Percentiles rank a stretch among this genome's conserved stretches.
phyloP scores from a whole-genome alignment of 2,329 filamentous ascomycete genomes.

The Corinectria fuckeliana region DNA sequence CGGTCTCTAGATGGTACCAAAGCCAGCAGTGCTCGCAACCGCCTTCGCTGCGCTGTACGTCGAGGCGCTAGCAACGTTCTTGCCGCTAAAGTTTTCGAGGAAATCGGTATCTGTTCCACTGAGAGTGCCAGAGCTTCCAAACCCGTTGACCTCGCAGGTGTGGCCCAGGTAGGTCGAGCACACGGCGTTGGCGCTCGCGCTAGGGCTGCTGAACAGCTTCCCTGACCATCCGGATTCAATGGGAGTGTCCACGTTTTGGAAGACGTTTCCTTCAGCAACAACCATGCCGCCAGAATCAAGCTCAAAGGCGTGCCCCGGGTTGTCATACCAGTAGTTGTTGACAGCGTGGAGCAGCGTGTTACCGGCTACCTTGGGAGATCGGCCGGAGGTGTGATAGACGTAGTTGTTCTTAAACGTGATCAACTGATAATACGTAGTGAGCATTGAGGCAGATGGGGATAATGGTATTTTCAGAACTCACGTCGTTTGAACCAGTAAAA shows the following conservation, averaged over 20 bases:
- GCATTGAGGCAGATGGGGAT: background rate
- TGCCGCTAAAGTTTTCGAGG: conserved; percentile 55
- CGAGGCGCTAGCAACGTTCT: conserved; percentile 55
- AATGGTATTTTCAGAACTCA: conserved; percentile 19
- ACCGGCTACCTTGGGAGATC: conserved; percentile 61
- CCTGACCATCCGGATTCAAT: conserved; percentile 42
- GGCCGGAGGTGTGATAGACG: conserved; percentile 62
- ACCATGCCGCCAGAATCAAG: conserved; percentile 49
- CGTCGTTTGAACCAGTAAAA: conserved; percentile 58
- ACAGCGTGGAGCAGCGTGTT: conserved; percentile 61
- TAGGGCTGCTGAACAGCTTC: conserved; percentile 40
- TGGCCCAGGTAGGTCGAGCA: conserved; percentile 54
- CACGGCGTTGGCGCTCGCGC: conserved; percentile 42
- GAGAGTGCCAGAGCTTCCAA: conserved; percentile 46
- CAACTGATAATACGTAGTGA: conserved; percentile 5
- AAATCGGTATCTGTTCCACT: conserved; percentile 51
- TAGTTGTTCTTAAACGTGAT: conserved; percentile 65
- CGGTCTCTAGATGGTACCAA: conserved; percentile 45
- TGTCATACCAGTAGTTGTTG: conserved; percentile 66
- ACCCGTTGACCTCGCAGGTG: conserved; percentile 56
- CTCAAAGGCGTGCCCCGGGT: conserved; percentile 62
- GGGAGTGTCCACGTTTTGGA: conserved; percentile 56
- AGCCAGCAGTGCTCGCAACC: conserved; percentile 48
- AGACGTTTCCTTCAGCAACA: conserved; percentile 62
- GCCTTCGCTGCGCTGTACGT: conserved; percentile 42